These are phyloP conservation scores for Dendrostoma leiphaemia DNA, from an alignment of 2,329 filamentous ascomycete genomes.

Conservation along the genomic window DNA sequence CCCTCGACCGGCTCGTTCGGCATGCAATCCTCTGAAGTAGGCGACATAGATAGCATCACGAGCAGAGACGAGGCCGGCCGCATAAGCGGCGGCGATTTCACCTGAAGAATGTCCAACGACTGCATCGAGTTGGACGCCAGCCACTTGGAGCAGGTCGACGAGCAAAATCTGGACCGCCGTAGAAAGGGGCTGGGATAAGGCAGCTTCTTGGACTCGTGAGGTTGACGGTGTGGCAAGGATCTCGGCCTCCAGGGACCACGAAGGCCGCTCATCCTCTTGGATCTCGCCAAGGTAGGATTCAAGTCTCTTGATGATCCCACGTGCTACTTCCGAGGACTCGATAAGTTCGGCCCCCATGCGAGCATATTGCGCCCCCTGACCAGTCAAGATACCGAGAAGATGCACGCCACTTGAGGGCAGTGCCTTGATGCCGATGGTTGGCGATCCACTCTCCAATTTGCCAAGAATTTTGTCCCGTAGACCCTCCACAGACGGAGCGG, in stretches of 20 bases:
- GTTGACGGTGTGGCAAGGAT: conserved; percentile 5
- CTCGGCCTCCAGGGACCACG: conserved; percentile 10
- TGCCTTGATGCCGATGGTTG: background rate
- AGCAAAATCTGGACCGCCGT: conserved; percentile 39
- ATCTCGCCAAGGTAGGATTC: conserved; percentile 1
- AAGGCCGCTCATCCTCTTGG: background rate
- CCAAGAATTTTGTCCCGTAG: background rate
- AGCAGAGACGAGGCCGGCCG: conserved; percentile 9
- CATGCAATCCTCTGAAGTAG: conserved; percentile 21
- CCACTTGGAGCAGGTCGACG: conserved; percentile 29
- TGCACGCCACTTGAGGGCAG: background rate
- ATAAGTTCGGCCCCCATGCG: conserved; percentile 31
- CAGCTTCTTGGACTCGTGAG: conserved; percentile 15
- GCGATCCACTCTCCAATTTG: no score
- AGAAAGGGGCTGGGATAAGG: conserved; percentile 26
- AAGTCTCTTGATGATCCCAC: background rate
- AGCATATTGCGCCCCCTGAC: conserved; percentile 33
- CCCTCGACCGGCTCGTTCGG: background rate
- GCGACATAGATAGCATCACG: conserved; percentile 25
- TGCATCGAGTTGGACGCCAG: conserved; percentile 22
- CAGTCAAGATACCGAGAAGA: conserved; percentile 28
- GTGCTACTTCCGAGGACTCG: conserved; percentile 24
- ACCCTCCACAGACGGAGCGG: conserved; percentile 13
- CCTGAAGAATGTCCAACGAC: conserved; percentile 29
- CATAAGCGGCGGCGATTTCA: conserved; percentile 16